Evolutionary conservation across 805 yeast genomes (phyloP).

Genomic region (Hanseniaspora lachancei): DNA sequence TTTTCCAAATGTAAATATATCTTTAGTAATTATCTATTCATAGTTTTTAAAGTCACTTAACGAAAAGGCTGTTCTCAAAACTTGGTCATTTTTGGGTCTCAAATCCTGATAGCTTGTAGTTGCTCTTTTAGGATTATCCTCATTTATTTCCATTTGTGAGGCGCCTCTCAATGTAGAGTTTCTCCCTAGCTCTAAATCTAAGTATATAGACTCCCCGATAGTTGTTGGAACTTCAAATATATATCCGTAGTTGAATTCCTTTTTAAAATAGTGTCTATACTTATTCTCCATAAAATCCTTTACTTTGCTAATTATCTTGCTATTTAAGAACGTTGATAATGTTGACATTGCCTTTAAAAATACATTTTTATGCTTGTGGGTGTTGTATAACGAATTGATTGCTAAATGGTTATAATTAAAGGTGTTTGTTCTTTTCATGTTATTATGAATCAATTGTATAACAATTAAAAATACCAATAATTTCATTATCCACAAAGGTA

Average conservation of each 20-base stretch:
- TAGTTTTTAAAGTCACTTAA: constrained; percentile 11
- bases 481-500: neutral
- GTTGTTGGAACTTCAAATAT: neutral
- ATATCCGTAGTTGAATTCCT: neutral
- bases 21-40: neutral
- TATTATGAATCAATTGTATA: neutral
- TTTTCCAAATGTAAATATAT: neutral
- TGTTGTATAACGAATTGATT: neutral
- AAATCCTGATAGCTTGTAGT: constrained; percentile 3
- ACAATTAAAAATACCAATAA: neutral
- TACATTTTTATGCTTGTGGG: constrained; percentile 2
- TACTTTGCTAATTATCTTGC: neutral
- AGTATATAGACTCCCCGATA: neutral
- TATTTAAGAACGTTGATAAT: neutral
- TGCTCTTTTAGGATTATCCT: constrained; percentile 3
- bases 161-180: neutral
- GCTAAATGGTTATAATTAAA: neutral
- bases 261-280: neutral
- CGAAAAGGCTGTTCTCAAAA: constrained; percentile 11
- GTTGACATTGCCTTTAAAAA: neutral
- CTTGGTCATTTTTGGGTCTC: neutral
- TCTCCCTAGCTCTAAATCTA: constrained; percentile 8
- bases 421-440: neutral
- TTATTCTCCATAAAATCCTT: neutral
- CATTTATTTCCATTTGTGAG: neutral